These are phyloP conservation scores for Tetradesmus lagerheimii DNA, from an alignment of 139 green algal species.

Conservation along the genomic window DNA sequence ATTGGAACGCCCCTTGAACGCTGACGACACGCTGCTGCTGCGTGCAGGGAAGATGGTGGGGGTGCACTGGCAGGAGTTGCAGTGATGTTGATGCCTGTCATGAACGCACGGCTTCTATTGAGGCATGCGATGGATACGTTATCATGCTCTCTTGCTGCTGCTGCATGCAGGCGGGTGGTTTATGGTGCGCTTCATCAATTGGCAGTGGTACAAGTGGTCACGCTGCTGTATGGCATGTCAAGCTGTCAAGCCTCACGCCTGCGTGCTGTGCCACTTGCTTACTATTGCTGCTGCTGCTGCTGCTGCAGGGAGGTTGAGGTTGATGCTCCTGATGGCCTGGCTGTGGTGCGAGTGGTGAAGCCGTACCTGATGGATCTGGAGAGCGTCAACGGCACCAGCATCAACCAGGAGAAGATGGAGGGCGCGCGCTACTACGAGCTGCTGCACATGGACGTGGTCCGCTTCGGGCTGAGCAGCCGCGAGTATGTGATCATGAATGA, in stretches of 20 bases:
- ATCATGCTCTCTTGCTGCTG: too few relatives aligned
- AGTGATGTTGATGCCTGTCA: too few relatives aligned
- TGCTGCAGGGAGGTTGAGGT: slow-evolving; percentile 44
- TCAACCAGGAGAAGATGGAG: slow-evolving; percentile 93
- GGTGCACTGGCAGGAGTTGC: too few relatives aligned
- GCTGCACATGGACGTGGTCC: slow-evolving; percentile 88
- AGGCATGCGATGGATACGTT: too few relatives aligned
- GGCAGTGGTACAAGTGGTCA: too few relatives aligned
- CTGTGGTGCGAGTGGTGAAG: slow-evolving; percentile 51
- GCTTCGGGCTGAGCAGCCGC: slow-evolving; percentile 88
- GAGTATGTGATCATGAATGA: slow-evolving; percentile 97
- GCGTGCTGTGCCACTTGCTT: background rate
- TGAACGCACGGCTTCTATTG: too few relatives aligned
- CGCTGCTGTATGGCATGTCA: background rate
- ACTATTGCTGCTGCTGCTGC: slow-evolving; percentile 14
- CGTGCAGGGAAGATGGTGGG: too few relatives aligned
- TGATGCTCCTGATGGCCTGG: slow-evolving; percentile 39
- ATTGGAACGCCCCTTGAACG: too few relatives aligned
- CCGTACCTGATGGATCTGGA: slow-evolving; percentile 98
- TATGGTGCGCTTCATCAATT: too few relatives aligned
- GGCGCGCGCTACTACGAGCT: slow-evolving; percentile 91
- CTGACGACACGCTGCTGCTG: too few relatives aligned
- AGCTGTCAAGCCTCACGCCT: background rate
- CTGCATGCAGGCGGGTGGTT: too few relatives aligned
- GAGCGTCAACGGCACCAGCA: slow-evolving; percentile 93